Evolutionary conservation across 2,329 filamentous ascomycete genomes (phyloP), one percentile per base, ranked within the genome.

Genomic region (Stemphylium vesicarium): DNA sequence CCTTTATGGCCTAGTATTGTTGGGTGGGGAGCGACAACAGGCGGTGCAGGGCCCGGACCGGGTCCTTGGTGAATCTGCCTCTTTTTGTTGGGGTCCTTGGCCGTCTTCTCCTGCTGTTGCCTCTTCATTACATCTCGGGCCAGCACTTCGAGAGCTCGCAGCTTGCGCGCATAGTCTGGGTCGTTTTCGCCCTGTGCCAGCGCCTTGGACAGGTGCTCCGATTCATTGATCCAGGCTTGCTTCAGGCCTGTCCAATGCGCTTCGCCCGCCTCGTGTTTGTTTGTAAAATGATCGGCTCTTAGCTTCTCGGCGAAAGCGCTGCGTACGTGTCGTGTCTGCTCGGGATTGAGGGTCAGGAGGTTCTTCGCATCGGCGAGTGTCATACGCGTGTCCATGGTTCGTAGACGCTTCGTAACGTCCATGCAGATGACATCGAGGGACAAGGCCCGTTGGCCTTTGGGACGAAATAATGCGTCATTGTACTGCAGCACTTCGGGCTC

Each of bases 351-450:
- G 26, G 86, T 85, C 41, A 92, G 80, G 26, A 82, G 79, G 68
- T 89, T 90, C 72, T 92, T 93, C 4, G 89, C 90, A 54, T 92
- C 88, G 1, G 85, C 83, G 39, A 94, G 84, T 0, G 86, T 88
- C 82, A 94, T 87, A n/a, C 84, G 81, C 31, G 80, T 82, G 43
- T 86, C 84, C 53, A 85, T 71, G 11, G 79, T 85, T 65, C 91
- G 85, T 80, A 93, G 87, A 16, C 89, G 82, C 75, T 95, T 95
- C 1, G 90, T 93, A 26, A 94, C 89, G 75, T 94, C 90, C 24
- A 85, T 88, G 68, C 89, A 92, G 20, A 96, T 87, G 40, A 92
- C 84, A 70, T 96, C 91, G 4, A 96, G 78, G 0, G 90, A 89
- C 40, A 91, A 79, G 33, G 82, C 82, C 69, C 88, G 90, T 37